A percentile compares a stretch with the other conserved stretches of the same genome.
phyloP scores from a whole-genome alignment of 352 stramenopile species.

The Pythium dissotocum region DNA sequence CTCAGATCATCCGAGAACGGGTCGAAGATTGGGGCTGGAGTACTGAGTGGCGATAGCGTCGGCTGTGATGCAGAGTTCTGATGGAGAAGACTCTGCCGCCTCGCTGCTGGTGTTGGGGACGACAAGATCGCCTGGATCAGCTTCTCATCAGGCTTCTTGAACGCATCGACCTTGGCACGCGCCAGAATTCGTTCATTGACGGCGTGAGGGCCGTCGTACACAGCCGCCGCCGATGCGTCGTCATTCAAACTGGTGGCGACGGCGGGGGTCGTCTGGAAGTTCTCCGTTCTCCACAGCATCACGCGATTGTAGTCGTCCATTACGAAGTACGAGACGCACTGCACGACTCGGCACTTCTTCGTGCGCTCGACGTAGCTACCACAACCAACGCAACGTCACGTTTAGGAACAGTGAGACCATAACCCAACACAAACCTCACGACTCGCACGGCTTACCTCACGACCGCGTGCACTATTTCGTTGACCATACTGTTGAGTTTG shows the following conservation, averaged over 20 bases:
- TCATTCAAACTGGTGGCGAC: background rate
- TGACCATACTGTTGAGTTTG: constrained; percentile 52
- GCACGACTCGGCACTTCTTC: constrained; percentile 65
- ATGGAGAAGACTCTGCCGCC: constrained; percentile 34
- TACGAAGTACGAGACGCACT: constrained; percentile 57
- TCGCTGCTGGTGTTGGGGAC: constrained; percentile 42
- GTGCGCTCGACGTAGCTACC: constrained; percentile 55
- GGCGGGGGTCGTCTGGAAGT: constrained; percentile 52
- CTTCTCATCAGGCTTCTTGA: constrained; percentile 53
- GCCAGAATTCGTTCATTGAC: constrained; percentile 65
- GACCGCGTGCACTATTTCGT: constrained; percentile 42
- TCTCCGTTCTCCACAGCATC: constrained; percentile 56
- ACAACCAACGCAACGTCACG: background rate
- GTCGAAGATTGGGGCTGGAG: constrained; percentile 25
- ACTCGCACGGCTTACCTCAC: constrained; percentile 30
- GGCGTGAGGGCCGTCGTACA: constrained; percentile 57
- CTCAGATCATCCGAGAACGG: constrained; percentile 35
- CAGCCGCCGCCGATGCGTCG: background rate
- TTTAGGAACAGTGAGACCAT: background rate
- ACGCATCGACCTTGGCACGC: constrained; percentile 52
- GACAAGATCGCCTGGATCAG: constrained; percentile 75
- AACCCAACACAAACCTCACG: background rate
- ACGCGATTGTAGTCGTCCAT: constrained; percentile 52
- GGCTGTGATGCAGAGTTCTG: constrained; percentile 35
- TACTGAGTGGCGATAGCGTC: constrained; percentile 19